Percentiles rank a stretch among this genome's conserved stretches.
Evolutionary conservation across 2,329 filamentous ascomycete species (phyloP).

Genomic region (Phyllosticta citrichinensis): DNA sequence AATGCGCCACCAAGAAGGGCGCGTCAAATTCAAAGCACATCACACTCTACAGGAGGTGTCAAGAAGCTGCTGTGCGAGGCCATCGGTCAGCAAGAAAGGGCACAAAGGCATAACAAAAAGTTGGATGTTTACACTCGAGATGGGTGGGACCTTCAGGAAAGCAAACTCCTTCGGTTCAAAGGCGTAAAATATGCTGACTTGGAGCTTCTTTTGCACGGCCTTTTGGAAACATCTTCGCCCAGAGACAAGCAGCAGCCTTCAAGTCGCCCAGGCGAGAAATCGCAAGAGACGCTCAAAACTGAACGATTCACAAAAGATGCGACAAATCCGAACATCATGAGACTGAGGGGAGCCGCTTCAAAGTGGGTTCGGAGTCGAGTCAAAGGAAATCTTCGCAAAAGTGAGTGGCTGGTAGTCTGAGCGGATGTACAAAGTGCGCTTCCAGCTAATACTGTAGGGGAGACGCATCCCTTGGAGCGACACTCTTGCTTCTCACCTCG

Average conservation of each 20-base stretch:
- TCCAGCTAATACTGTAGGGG: background rate
- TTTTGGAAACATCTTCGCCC: background rate
- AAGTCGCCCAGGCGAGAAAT: too few relatives aligned
- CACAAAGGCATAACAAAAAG: too few relatives aligned
- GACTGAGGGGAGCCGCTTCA: background rate
- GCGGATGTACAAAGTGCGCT: background rate
- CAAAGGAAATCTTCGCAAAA: background rate
- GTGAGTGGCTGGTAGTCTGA: background rate
- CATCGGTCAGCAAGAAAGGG: background rate
- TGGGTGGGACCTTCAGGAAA: too few relatives aligned
- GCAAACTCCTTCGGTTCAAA: too few relatives aligned
- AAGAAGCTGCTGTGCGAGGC: too few relatives aligned
- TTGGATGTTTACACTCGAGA: too few relatives aligned
- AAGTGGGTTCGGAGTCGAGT: background rate
- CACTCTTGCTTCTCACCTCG: background rate
- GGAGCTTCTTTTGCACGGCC: background rate
- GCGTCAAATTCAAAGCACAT: too few relatives aligned
- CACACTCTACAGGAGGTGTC: too few relatives aligned
- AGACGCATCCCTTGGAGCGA: background rate
- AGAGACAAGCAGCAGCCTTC: too few relatives aligned
- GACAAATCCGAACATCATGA: background rate
- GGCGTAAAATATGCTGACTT: background rate
- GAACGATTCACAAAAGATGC: background rate
- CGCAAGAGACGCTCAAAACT: too few relatives aligned
- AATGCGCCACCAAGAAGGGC: too few relatives aligned